Base-by-base conservation (phyloP, 2,329 filamentous ascomycete genomes). In the Fusarium circinatum region DNA sequence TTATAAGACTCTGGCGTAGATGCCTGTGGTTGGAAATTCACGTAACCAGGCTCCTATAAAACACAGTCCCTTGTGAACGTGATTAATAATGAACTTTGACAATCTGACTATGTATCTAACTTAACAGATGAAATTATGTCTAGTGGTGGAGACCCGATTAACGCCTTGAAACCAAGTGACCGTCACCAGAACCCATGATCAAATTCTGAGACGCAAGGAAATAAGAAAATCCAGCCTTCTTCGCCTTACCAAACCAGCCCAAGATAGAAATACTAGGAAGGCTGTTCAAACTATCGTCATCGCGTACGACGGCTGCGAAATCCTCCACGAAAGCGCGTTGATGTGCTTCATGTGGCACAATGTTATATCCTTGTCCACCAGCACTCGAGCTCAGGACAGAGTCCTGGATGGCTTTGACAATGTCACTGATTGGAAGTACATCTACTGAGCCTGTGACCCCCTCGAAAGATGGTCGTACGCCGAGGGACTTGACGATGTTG, bases 251-350 rank as follows among this genome's bases (percentile, higher is more conserved):
- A 2, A 62, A 44, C 59, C 48, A 62, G 0, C 55, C 30, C 6
- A 62, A 24, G 15, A 62, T 54, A 8, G 47, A 22, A 32, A 62
- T 41, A 24, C 18, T 55, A n/a, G 58, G 38, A 28, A 62, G 47
- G 2, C 5, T 44, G 12, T 22, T 32, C 24, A 51, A 8, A n/a
- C 9, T n/a, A 8, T 26, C 20, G 0, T 62, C 32, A 24, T 17
- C 13, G 1, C 6, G 20, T 3, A 51, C 20, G 4, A 30, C 3
- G 3, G 34, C 44, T 8, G 4, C 34, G 8, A 59, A 51, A 24
- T 41, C 56, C 20, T 51, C 44, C 24, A 59, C 44, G 7, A 30
- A 51, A 18, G 44, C 32, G 8, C 30, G 44, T 8, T 38, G 32
- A 13, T 20, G 14, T 15, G 56, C 56, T 48, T 59, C 32, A 36